Evolutionary conservation across 257 asterid genomes (phyloP), one percentile per base, ranked within the genome.

Genomic region (Buddleja alternifolia): DNA sequence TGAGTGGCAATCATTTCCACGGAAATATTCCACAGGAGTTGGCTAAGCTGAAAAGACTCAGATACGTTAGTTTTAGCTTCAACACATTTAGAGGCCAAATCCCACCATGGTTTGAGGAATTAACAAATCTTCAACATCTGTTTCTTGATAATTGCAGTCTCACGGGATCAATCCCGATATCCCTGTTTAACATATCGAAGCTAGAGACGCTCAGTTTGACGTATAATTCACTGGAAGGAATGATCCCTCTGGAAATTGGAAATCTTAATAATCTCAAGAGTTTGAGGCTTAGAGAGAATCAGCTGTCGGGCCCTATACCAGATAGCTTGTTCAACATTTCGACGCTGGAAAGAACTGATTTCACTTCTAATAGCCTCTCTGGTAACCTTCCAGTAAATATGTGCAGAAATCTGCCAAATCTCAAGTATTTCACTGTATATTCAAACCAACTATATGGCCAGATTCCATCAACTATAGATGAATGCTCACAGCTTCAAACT

Each of bases 1-100:
- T 75, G 37, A 63, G 73, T 24, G 5, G 17, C 34, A 82, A 82
- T 62, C 39, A 16, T 16, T 65, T 79, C 69, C 60, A 46, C 2
- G 87, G 80, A 15, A 29, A 12, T n/a, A 23, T 79, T 3, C 82
- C 80, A 1, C 17, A 3, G 0, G 76, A 76, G 52, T 54, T 82
- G 0, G n/a, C 74, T 21, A 51, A 39, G 16, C 59, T 79, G 68
- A 58, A 37, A 36, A 52, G 74, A 53, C 66, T 82, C 39, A 64
- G 67, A 15, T 14, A 8, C 8, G 12, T 75, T 4, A 64, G 66
- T 19, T 52, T 69, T 11, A 71, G 67, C 55, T 67, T 11, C 64
- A 81, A 78, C 44, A 25, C 9, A 32, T 44, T 81, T 12, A 47
- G 29, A 5, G 75, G 75, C 29, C 62, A 68, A 47, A 44, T 81